Percentiles rank a stretch among this genome's conserved stretches.
These are phyloP conservation scores for Oryza glumipatula DNA, from an alignment of 176 grass and related monocot genomes.

Conservation along the genomic window DNA sequence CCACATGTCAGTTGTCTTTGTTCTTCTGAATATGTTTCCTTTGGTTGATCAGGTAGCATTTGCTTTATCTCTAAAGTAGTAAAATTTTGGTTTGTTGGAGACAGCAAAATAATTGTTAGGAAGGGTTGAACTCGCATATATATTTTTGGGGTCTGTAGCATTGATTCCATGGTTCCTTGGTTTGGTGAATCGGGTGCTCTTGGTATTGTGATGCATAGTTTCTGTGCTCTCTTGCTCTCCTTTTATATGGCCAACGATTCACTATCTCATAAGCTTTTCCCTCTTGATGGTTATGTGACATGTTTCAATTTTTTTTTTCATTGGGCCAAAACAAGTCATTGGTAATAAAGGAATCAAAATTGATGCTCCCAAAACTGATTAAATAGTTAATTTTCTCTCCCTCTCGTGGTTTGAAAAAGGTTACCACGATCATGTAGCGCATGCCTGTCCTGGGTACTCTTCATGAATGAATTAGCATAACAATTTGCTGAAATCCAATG, in stretches of 20 bases:
- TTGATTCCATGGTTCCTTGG: neutral
- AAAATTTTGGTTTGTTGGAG: slow-evolving; percentile 4
- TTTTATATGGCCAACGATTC: neutral
- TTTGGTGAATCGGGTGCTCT: neutral
- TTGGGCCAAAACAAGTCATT: neutral
- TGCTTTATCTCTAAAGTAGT: neutral
- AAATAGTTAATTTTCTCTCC: neutral
- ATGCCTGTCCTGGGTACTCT: slow-evolving; percentile 9
- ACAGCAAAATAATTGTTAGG: neutral
- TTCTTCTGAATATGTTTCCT: neutral
- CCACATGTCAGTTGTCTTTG: neutral
- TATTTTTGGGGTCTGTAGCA: slow-evolving; percentile 1
- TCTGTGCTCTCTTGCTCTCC: neutral
- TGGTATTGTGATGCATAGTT: neutral
- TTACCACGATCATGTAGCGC: neutral
- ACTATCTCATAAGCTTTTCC: neutral
- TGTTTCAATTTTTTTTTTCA: neutral
- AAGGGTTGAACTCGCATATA: neutral
- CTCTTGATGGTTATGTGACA: neutral
- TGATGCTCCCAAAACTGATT: neutral
- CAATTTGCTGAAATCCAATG: neutral
- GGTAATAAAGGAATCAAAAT: neutral
- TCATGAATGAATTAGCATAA: neutral
- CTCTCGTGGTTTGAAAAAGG: slow-evolving; percentile 7
- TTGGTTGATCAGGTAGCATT: slow-evolving; percentile 12